Conservation (phyloP, 768 basidiomycete species). For the Boletus bicolor region DNA sequence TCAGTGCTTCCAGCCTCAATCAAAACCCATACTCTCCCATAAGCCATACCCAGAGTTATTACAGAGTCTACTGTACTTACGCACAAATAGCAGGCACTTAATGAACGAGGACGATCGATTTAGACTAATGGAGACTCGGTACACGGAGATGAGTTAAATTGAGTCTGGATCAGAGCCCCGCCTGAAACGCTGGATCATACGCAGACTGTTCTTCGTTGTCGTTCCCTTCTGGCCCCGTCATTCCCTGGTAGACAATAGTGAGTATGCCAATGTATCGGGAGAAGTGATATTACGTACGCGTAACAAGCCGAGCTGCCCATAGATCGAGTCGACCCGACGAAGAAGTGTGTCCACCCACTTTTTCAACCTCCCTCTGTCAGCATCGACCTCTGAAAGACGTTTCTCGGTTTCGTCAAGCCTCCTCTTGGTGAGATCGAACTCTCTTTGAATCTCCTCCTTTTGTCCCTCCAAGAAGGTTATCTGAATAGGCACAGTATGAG, state of each 20-base stretch:
- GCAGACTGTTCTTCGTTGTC: conserved; percentile 2
- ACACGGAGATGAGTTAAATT: neutral
- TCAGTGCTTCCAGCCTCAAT: no score
- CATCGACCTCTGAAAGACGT: conserved; percentile 15
- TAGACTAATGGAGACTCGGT: neutral
- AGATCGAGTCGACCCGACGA: conserved; percentile 9
- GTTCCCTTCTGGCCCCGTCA: neutral
- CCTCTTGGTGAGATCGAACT: conserved; percentile 12
- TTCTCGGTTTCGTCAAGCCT: conserved; percentile 20
- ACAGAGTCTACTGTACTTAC: no score
- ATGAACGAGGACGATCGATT: neutral
- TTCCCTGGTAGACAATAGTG: conserved; percentile 7
- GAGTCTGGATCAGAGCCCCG: neutral
- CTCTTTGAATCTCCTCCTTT: conserved; percentile 13
- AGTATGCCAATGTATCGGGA: neutral
- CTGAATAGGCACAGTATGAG: conserved; percentile 8
- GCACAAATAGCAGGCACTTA: neutral
- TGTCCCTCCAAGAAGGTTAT: conserved; percentile 15
- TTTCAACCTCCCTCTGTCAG: conserved; percentile 12
- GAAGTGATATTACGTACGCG: conserved; percentile 4
- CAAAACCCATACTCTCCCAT: no score
- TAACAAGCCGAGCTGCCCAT: conserved; percentile 8
- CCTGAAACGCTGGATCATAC: neutral
- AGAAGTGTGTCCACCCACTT: conserved; percentile 11
- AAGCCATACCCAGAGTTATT: no score